These are phyloP conservation scores for Pterocarpus macrocarpus DNA, from an alignment of 306 rosid species.

Conservation along the genomic window DNA sequence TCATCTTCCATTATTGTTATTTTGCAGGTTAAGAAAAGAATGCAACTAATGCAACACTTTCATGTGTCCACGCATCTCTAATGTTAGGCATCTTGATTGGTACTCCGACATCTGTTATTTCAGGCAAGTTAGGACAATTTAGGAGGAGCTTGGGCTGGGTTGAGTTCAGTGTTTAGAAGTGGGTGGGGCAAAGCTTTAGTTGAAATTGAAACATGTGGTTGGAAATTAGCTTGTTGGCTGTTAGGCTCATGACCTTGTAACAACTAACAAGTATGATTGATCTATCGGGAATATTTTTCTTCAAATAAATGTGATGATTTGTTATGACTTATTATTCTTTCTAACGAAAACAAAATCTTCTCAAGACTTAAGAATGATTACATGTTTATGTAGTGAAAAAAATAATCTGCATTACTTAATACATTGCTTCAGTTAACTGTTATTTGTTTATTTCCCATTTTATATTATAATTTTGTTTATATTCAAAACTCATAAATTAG, in stretches of 20 bases:
- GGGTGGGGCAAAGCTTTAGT: neutral
- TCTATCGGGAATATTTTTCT: neutral
- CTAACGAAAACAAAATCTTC: no score
- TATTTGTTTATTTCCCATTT: no score
- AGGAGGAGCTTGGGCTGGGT: neutral
- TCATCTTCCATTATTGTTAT: neutral
- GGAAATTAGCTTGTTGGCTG: neutral
- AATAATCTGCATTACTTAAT: no score
- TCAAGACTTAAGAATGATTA: no score
- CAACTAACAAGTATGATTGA: neutral
- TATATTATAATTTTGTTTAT: no score
- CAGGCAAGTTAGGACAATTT: neutral
- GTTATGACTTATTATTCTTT: no score
- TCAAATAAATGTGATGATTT: neutral
- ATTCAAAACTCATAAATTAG: no score
- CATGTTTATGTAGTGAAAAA: neutral
- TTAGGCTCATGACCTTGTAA: neutral
- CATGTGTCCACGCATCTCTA: slow-evolving; percentile 7
- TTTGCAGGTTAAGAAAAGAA: slow-evolving; percentile 8
- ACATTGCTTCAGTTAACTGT: no score
- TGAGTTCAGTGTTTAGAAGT: neutral
- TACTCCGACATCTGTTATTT: neutral
- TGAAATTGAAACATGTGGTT: neutral
- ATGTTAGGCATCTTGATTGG: slow-evolving; percentile 5
- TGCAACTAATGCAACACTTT: neutral